Evolutionary conservation across 2,329 filamentous ascomycete species (phyloP), one percentile per base, ranked within the genome.

Genomic region (Mycosphaerella sp.): DNA sequence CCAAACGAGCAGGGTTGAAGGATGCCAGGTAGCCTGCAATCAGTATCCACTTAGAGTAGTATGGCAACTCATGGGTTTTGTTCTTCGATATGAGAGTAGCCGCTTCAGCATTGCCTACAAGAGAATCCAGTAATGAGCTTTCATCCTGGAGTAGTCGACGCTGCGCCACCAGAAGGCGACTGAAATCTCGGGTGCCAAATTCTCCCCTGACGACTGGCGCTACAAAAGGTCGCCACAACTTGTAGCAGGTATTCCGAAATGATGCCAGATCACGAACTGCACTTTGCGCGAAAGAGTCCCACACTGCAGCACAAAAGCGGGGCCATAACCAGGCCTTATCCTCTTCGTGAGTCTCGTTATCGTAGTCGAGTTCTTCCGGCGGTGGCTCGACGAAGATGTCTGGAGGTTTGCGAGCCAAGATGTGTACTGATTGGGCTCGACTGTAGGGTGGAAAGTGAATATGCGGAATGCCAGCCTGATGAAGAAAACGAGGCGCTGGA

Each of bases 151-250:
- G 87, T 30, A 87, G 75, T 0, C 76, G 73, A 13, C 85, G 76
- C 21, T 83, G 79, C 1, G 82, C 79, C 43, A 91, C 83, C 50
- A 97, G 78, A 6, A 98, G 75, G 56, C 87, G 85, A 12, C 87
- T 84, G 69, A 96, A 96, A 63, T 96, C 89, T 61, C 85, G 84
- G 8, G 86, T 81, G 1, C 79, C 78, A 61, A 85, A 82, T 7
- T 85, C 84, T n/a, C 86, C 86, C 1, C 82, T 80, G 1, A 84
- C 70, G 18, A 97, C 79, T 0, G 91, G 91, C 6, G 81, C 79
- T 0, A 87, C 84, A 68, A 98, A 97, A 3, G 83, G 79, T 9
- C 85, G 83, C 93, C 93, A 98, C 16, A 97, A 78, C 39, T 83
- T 80, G 43, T 80, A 70, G 64, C 86, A 89, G 44, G 85, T 80